These are phyloP conservation scores for Gentiana macrophylla DNA, from an alignment of 257 asterid species.

Conservation along the genomic window DNA sequence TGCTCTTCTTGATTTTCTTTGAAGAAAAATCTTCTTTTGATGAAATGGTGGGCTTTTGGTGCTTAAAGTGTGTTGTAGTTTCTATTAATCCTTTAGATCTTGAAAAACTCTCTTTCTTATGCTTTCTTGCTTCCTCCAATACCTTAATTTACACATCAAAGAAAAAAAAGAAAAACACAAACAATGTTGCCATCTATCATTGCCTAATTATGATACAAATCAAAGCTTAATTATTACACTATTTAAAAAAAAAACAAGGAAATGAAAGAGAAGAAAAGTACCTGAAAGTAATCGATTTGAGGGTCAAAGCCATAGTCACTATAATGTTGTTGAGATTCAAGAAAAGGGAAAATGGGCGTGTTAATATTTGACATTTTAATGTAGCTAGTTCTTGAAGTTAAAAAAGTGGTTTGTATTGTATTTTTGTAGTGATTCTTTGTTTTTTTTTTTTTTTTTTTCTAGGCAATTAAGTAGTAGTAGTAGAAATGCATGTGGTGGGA, in stretches of 20 bases:
- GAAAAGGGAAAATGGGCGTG: slow-evolving; percentile 42
- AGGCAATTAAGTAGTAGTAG: neutral
- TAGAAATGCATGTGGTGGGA: too few relatives aligned
- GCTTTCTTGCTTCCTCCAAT: slow-evolving; percentile 59
- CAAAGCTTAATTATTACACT: neutral
- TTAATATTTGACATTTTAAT: slow-evolving; percentile 26
- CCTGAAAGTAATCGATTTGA: slow-evolving; percentile 76
- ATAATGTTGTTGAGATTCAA: slow-evolving; percentile 58
- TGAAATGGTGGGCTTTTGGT: slow-evolving; percentile 15
- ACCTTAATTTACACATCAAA: slow-evolving; percentile 19
- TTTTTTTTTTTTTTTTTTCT: neutral
- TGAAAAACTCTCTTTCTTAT: slow-evolving; percentile 13
- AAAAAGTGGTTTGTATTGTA: too few relatives aligned
- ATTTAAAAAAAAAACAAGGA: too few relatives aligned
- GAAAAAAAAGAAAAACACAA: too few relatives aligned
- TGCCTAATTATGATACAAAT: neutral
- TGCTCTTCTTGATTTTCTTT: slow-evolving; percentile 54
- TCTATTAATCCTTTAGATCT: slow-evolving; percentile 6
- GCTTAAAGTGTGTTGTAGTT: slow-evolving; percentile 25
- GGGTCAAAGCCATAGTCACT: slow-evolving; percentile 75
- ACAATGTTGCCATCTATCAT: too few relatives aligned
- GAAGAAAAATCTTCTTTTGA: slow-evolving; percentile 23
- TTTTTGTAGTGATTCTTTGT: neutral
- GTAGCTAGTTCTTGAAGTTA: neutral
- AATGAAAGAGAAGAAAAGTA: neutral